These are phyloP conservation scores for Alternaria brassicae DNA, from an alignment of 2,329 filamentous ascomycete genomes.

Conservation along the genomic window DNA sequence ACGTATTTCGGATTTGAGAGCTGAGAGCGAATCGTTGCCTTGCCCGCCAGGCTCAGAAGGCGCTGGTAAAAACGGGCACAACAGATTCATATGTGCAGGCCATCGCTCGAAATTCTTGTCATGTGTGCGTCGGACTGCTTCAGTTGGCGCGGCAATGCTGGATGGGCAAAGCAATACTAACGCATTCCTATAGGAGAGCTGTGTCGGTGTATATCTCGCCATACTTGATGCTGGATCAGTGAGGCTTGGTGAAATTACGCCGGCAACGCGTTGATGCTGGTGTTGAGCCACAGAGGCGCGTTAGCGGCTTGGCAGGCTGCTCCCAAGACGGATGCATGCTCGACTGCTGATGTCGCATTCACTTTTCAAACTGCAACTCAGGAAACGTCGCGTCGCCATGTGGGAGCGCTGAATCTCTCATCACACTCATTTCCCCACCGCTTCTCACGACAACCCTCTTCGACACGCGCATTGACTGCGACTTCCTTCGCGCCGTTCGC, in stretches of 20 bases:
- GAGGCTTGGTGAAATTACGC: not conserved
- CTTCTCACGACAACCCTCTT: slow-evolving; percentile 21
- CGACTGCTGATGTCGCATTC: slow-evolving; percentile 23
- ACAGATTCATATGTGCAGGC: slow-evolving; percentile 43
- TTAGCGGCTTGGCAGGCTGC: slow-evolving; percentile 27
- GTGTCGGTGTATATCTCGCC: slow-evolving; percentile 22
- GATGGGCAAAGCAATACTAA: slow-evolving; percentile 35
- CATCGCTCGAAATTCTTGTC: slow-evolving; percentile 39
- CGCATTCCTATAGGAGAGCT: slow-evolving; percentile 38
- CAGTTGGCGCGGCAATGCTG: slow-evolving; percentile 33
- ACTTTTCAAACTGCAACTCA: slow-evolving; percentile 19
- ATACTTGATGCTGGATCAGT: slow-evolving; percentile 2
- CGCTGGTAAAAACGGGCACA: slow-evolving; percentile 39
- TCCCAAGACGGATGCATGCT: slow-evolving; percentile 24
- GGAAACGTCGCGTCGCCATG: slow-evolving; percentile 41
- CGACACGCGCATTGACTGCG: slow-evolving; percentile 25
- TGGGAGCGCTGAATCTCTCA: slow-evolving; percentile 32
- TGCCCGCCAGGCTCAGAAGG: slow-evolving; percentile 21
- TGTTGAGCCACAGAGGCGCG: slow-evolving; percentile 5
- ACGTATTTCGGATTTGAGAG: slow-evolving; percentile 29
- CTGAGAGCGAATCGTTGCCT: not conserved
- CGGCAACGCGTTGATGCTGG: not conserved
- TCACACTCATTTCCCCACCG: slow-evolving; percentile 5
- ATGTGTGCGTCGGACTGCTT: slow-evolving; percentile 30
- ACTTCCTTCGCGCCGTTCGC: slow-evolving; percentile 24